Evolutionary conservation across 139 green algal genomes (phyloP).

Genomic region (Chlorella sp.): DNA sequence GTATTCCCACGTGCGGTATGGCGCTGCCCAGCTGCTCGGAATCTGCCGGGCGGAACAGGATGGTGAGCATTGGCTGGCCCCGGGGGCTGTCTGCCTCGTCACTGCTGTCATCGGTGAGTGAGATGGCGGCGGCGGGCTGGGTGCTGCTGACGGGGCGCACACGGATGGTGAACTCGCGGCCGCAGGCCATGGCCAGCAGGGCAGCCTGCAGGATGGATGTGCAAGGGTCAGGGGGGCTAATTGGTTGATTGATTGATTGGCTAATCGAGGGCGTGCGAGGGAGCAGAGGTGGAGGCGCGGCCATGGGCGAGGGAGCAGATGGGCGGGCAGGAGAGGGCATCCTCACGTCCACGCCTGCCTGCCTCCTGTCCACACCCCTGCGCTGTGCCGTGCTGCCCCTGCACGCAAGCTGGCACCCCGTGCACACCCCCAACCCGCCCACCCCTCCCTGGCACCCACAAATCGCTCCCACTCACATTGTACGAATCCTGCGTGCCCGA

Average conservation of each 20-base stretch:
- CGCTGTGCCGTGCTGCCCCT: no score
- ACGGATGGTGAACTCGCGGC: constrained; percentile 5
- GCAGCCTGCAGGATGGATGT: constrained; percentile 3
- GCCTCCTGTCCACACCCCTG: no score
- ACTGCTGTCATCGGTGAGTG: not conserved
- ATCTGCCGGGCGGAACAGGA: not conserved
- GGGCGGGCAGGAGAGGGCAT: not conserved
- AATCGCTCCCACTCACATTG: not conserved
- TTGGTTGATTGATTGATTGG: not conserved
- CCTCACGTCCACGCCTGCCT: no score
- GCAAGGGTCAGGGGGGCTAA: no score
- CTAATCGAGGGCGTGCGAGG: not conserved
- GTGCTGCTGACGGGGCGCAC: not conserved
- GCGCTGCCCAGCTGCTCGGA: not conserved
- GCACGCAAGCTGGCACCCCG: not conserved
- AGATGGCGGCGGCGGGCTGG: not conserved
- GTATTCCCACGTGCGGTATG: constrained; percentile 10
- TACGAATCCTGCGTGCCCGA: not conserved
- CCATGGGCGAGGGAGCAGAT: not conserved
- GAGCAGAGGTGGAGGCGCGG: not conserved
- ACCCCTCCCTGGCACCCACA: no score
- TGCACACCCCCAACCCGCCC: not conserved
- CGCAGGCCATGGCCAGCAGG: constrained; percentile 8
- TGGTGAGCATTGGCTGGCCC: not conserved
- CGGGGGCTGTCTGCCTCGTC: not conserved